These are phyloP conservation scores for Alternaria solani DNA, from an alignment of 2,329 filamentous ascomycete species.

Conservation along the genomic window DNA sequence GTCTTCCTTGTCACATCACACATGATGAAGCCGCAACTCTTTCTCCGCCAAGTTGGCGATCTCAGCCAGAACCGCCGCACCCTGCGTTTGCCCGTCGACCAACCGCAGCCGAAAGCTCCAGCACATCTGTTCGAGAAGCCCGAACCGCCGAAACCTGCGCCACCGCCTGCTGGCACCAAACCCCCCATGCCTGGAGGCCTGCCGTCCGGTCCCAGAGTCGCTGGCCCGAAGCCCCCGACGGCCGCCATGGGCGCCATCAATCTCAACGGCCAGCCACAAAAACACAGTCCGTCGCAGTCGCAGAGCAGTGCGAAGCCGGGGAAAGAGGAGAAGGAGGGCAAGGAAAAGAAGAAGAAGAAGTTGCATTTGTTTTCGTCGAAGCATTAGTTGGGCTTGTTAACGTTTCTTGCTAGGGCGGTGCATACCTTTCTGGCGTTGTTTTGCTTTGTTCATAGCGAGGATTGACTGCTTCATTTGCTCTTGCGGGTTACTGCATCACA, in stretches of 20 bases:
- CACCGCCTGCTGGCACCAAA: constrained; percentile 59
- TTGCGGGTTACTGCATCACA: constrained; percentile 12
- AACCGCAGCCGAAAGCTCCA: constrained; percentile 81
- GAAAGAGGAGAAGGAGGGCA: constrained; percentile 38
- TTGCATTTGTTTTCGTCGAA: constrained; percentile 62
- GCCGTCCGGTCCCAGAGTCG: constrained; percentile 39
- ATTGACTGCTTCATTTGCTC: constrained; percentile 11
- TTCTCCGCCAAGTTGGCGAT: constrained; percentile 82
- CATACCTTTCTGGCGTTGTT: constrained; percentile 20
- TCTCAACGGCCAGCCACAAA: constrained; percentile 33
- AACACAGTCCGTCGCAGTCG: constrained; percentile 24
- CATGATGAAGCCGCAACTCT: constrained; percentile 87
- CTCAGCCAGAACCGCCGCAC: constrained; percentile 77
- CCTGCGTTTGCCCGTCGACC: constrained; percentile 81
- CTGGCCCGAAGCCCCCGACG: constrained; percentile 43
- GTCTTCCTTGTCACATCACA: constrained; percentile 90
- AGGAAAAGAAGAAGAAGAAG: constrained; percentile 63
- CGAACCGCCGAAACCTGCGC: constrained; percentile 61
- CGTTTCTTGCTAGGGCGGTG: constrained; percentile 8
- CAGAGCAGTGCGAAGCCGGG: constrained; percentile 27
- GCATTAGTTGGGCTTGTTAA: constrained; percentile 26
- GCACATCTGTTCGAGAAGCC: constrained; percentile 84
- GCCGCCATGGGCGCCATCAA: constrained; percentile 46
- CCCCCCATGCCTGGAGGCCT: constrained; percentile 38
- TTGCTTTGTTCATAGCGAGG: constrained; percentile 20